These are phyloP conservation scores for Alternaria arbusti DNA, from an alignment of 2,329 filamentous ascomycete genomes.

Conservation along the genomic window DNA sequence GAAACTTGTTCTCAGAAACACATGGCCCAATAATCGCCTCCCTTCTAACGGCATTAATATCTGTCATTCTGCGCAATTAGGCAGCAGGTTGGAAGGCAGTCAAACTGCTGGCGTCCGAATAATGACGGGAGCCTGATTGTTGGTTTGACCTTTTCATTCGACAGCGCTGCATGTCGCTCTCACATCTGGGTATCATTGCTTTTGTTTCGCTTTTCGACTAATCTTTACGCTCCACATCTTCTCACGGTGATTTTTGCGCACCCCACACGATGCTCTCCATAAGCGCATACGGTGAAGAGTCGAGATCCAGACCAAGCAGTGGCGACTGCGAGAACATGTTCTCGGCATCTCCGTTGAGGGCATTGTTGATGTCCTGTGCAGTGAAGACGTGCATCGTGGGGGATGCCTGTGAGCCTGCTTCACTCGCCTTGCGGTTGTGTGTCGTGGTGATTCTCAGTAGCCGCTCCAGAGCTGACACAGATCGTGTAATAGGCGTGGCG, in stretches of 20 bases:
- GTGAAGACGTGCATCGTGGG: constrained; percentile 42
- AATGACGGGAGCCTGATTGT: not conserved
- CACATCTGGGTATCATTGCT: constrained; percentile 9
- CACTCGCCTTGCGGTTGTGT: constrained; percentile 30
- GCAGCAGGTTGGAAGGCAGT: not conserved
- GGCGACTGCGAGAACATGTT: constrained; percentile 43
- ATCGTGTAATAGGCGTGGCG: constrained; percentile 56
- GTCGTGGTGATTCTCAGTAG: constrained; percentile 45
- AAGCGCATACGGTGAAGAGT: constrained; percentile 56
- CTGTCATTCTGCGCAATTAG: not conserved
- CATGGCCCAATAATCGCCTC: not conserved
- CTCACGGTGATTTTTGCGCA: constrained; percentile 30
- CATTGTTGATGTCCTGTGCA: constrained; percentile 47
- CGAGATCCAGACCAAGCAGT: constrained; percentile 47
- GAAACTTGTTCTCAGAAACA: not conserved
- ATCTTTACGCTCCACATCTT: not conserved
- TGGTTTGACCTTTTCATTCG: not conserved
- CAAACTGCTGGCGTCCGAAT: not conserved
- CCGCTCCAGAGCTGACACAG: constrained; percentile 54
- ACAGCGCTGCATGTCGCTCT: not conserved
- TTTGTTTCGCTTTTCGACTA: not conserved
- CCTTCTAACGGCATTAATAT: not conserved
- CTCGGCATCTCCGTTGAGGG: constrained; percentile 39
- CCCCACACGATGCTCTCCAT: constrained; percentile 58
- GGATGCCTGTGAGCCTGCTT: constrained; percentile 39